A percentile compares a stretch with the other conserved stretches of the same genome.
Conservation (phyloP, 352 stramenopile species). For the Pseudoperonospora humuli region DNA sequence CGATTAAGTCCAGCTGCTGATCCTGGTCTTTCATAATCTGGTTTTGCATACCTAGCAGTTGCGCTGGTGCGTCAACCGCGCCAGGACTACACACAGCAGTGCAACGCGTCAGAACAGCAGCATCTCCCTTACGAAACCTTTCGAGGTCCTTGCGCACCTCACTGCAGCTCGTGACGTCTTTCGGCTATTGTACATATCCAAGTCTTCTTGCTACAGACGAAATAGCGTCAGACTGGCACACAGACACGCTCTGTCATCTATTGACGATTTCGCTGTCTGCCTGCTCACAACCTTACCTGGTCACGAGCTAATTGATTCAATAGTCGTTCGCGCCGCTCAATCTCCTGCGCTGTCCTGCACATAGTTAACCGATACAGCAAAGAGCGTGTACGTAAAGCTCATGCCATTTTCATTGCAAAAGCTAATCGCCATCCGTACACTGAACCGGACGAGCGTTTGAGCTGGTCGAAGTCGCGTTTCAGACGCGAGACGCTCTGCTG, state of each 20-base stretch:
- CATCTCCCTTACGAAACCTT: background rate
- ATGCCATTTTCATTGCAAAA: background rate
- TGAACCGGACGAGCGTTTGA: conserved; percentile 38
- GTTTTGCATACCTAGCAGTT: conserved; percentile 81
- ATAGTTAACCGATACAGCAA: too few relatives aligned
- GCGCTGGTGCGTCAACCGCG: conserved; percentile 19
- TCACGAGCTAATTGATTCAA: conserved; percentile 55
- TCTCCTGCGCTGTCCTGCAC: conserved; percentile 55
- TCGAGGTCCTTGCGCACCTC: conserved; percentile 15
- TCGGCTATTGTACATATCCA: conserved; percentile 74
- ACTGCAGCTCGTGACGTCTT: conserved; percentile 23
- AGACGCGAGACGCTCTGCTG: conserved; percentile 78
- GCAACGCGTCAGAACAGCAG: conserved; percentile 3
- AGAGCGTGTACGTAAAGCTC: too few relatives aligned
- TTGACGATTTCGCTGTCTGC: background rate
- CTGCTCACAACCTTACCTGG: too few relatives aligned
- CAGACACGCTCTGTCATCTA: background rate
- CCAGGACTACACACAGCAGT: conserved; percentile 18
- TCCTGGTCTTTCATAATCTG: conserved; percentile 89
- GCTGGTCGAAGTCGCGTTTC: conserved; percentile 75
- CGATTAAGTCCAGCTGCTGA: conserved; percentile 77
- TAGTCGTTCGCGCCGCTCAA: conserved; percentile 57
- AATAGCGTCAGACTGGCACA: background rate
- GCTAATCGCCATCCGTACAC: conserved; percentile 32
- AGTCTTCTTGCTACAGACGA: conserved; percentile 45